Conservation (phyloP, 768 basidiomycete species). For the Kwoniella sp. region DNA sequence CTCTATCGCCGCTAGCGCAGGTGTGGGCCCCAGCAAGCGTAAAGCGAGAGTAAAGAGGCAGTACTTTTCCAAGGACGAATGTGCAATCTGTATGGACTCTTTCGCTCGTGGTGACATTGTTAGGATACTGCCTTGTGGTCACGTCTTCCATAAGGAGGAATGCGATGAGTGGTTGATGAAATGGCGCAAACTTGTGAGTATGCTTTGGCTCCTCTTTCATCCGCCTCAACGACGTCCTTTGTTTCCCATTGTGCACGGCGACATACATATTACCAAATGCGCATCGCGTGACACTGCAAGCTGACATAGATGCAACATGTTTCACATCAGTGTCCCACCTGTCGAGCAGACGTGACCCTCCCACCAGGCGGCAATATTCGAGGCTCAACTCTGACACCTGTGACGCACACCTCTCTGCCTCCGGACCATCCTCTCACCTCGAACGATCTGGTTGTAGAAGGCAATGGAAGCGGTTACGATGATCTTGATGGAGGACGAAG, state of each 20-base stretch:
- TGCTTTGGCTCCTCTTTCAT: background rate
- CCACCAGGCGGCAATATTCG: slow-evolving; percentile 34
- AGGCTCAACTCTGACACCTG: slow-evolving; percentile 35
- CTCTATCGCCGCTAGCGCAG: background rate
- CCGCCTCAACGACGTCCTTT: slow-evolving; percentile 5
- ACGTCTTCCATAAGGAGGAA: slow-evolving; percentile 90
- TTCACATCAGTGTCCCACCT: slow-evolving; percentile 85
- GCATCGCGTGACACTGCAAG: too few relatives aligned
- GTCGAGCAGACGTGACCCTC: slow-evolving; percentile 83
- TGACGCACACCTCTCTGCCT: slow-evolving; percentile 6
- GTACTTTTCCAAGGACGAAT: slow-evolving; percentile 81
- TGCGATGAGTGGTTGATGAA: slow-evolving; percentile 90
- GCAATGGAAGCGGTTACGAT: background rate
- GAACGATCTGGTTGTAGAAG: background rate
- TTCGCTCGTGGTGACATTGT: slow-evolving; percentile 87
- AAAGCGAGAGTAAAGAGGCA: slow-evolving; percentile 57
- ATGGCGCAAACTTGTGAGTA: slow-evolving; percentile 82
- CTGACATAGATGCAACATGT: too few relatives aligned
- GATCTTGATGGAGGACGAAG: background rate
- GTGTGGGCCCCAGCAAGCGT: slow-evolving; percentile 13
- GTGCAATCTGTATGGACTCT: slow-evolving; percentile 86
- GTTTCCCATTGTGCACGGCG: too few relatives aligned
- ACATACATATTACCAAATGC: too few relatives aligned
- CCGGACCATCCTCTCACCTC: background rate
- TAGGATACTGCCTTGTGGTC: slow-evolving; percentile 87